Percentiles rank a stretch among this genome's conserved stretches.
Conservation (phyloP, 208 protist genomes). For the Trypanosoma platydactyli region DNA sequence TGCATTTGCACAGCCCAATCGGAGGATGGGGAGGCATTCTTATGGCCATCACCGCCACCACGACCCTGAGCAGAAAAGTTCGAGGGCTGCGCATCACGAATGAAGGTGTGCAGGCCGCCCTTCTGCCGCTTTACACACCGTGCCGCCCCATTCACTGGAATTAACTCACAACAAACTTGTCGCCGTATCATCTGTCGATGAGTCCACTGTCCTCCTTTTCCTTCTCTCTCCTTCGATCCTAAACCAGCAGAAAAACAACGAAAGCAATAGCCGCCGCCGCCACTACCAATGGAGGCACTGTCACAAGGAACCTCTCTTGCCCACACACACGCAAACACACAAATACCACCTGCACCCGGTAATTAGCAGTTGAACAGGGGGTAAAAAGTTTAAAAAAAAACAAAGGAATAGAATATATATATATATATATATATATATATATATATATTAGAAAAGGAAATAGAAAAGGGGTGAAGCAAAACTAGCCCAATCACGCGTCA, state of each 20-base stretch:
- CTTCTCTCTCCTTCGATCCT: background rate
- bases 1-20: conserved; percentile 76
- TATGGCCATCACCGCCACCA: background rate
- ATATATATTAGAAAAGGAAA: no score
- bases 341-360: no score
- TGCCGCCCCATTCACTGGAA: background rate
- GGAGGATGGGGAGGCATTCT: background rate
- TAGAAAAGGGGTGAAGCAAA: no score
- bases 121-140: conserved; percentile 8
- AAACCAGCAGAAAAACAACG: background rate
- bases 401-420: background rate
- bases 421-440: no score
- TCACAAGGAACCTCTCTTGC: no score
- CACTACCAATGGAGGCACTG: background rate
- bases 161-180: conserved; percentile 4
- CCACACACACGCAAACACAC: background rate
- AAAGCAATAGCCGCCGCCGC: background rate
- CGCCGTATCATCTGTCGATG: conserved; percentile 24
- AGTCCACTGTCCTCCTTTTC: background rate
- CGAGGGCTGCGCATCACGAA: conserved; percentile 33
- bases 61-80: background rate
- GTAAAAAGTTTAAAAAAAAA: conserved; percentile 14
- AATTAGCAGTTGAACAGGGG: no score
- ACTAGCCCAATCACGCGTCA: no score
- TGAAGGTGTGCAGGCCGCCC: conserved; percentile 47